Base-by-base conservation (phyloP, 306 rosid species). In the Fragaria nilgerrensis region DNA sequence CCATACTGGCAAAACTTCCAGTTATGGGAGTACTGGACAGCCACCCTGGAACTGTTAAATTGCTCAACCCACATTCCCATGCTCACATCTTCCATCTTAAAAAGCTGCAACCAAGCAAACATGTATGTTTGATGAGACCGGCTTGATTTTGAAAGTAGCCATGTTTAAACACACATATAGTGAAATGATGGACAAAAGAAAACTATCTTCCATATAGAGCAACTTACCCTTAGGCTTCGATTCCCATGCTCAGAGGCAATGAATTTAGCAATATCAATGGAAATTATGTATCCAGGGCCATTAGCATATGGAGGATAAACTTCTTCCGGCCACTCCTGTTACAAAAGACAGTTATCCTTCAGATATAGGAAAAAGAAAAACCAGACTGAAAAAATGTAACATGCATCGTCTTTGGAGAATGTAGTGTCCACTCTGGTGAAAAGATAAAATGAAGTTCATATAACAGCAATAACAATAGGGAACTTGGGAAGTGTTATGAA, bases 21-120 rank as follows among this genome's bases (percentile, higher is more conserved):
- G 89, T 79, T 92, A 81, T 95, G 99, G 0, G 99, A 90, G 85
- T 95, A 95, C 77, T 87, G 97, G 29, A 95, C 97, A 1, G 66
- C 71, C 9, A 52, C 77, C 37, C 15, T 73, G 73, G 92, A 85
- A 11, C 81, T 66, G 87, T 93, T 94, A 82, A 90, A 94, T 62
- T 88, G 90, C 83, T 89, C 91, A 1, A 95, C 97, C 98, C 98
- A 95, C 98, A 92, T 90, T 78, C 98, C 98, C 98, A 95, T 88
- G 95, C 98, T 95, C 83, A 95, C 98, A 84, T 95, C 98, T 79
- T 95, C 98, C 98, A 95, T 95, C 86, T 95, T 95, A 79, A 95
- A 95, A n/a, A 92, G 91, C 97, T 95, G 89, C 72, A 70, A 81
- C 59, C 43, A 76, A 5, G 78, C 73, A 82, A 67, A 78, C 72